These are phyloP conservation scores for Penicillium coprophilum DNA, from an alignment of 495 filamentous ascomycete genomes.

Conservation along the genomic window DNA sequence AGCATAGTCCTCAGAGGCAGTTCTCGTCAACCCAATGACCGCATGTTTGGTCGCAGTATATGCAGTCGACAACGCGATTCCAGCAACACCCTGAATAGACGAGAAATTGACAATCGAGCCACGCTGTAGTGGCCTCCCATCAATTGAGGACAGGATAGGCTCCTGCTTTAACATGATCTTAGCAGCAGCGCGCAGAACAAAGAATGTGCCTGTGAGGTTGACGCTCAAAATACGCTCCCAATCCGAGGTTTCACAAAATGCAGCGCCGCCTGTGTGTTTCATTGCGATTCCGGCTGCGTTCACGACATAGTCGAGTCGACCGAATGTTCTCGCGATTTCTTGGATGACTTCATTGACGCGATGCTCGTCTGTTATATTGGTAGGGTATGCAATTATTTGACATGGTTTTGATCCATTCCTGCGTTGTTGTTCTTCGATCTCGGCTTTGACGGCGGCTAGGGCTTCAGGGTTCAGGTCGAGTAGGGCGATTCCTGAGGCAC, in stretches of 20 bases:
- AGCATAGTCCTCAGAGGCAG: conserved; percentile 47
- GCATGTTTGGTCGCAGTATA: conserved; percentile 40
- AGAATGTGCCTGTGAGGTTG: conserved; percentile 45
- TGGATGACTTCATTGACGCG: conserved; percentile 34
- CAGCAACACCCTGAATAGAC: conserved; percentile 37
- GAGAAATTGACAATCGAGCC: conserved; percentile 48
- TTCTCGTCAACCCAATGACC: conserved; percentile 34
- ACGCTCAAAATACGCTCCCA: conserved; percentile 44
- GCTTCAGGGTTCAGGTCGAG: conserved; percentile 21
- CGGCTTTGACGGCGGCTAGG: conserved; percentile 17
- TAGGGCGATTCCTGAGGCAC: conserved; percentile 20
- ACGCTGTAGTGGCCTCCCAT: conserved; percentile 24
- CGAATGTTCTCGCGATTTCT: conserved; percentile 28
- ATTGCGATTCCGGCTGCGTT: conserved; percentile 42
- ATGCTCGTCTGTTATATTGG: conserved; percentile 35
- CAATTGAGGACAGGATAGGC: conserved; percentile 31
- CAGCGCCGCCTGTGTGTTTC: conserved; percentile 35
- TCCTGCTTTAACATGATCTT: conserved; percentile 44
- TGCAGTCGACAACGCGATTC: conserved; percentile 29
- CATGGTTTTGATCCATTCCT: neutral
- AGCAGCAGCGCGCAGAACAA: conserved; percentile 41
- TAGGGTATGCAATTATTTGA: conserved; percentile 21
- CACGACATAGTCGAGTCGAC: conserved; percentile 46
- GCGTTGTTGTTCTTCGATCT: conserved; percentile 15
- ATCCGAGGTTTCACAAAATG: conserved; percentile 28